Conservation (phyloP, 768 basidiomycete genomes). For the Lactarius deliciosus region DNA sequence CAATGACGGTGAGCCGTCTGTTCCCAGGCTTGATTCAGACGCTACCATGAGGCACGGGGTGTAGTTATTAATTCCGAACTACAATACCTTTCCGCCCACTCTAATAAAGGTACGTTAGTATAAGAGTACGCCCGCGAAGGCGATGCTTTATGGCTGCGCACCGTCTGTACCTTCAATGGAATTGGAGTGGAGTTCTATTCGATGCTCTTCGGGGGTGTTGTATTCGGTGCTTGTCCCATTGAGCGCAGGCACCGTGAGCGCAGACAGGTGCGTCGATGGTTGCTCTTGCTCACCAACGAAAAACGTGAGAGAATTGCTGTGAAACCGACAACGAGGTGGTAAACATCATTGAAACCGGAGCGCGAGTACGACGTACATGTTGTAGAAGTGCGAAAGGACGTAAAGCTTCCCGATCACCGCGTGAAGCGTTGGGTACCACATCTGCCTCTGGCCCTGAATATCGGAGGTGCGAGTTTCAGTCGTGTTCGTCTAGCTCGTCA, state of each 20-base stretch:
- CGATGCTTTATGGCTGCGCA: not conserved
- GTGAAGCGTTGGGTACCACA: constrained; percentile 17
- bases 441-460: not conserved
- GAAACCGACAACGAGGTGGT: not conserved
- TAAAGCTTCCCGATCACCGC: constrained; percentile 14
- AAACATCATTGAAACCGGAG: not conserved
- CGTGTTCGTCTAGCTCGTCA: not conserved
- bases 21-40: not conserved
- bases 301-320: not conserved
- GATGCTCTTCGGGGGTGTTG: not conserved
- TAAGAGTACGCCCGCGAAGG: not conserved
- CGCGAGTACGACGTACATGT: not conserved
- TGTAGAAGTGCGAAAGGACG: constrained; percentile 12
- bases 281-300: not conserved
- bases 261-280: not conserved
- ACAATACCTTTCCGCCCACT: not conserved
- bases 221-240: not conserved
- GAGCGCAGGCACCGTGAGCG: constrained; percentile 5
- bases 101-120: not conserved
- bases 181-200: not conserved
- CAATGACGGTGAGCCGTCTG: not conserved
- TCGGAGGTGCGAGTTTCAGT: not conserved
- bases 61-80: not conserved
- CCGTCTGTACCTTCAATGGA: not conserved
- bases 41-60: not conserved